Evolutionary conservation across 2,329 filamentous ascomycete species (phyloP).

Genomic region (Didymella exigua): DNA sequence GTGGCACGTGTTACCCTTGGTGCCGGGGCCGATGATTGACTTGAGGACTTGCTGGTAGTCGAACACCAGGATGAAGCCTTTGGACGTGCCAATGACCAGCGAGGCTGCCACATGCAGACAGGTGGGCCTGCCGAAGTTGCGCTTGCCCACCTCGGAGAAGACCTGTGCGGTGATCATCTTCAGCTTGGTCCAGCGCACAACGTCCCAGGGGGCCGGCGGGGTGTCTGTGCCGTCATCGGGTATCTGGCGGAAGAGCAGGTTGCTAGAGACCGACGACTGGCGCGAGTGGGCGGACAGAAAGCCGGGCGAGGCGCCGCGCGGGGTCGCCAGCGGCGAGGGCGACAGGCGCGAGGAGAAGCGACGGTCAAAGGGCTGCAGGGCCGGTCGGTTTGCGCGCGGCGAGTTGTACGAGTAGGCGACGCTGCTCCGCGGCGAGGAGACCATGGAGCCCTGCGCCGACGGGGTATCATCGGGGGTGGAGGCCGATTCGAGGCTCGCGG

Average conservation of each 20-base stretch:
- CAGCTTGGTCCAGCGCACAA: slow-evolving; percentile 93
- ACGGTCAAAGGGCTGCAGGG: slow-evolving; percentile 90
- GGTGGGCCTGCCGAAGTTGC: slow-evolving; percentile 90
- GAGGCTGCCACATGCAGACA: slow-evolving; percentile 86
- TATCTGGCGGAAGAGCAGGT: slow-evolving; percentile 63
- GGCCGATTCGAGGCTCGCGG: slow-evolving; percentile 70
- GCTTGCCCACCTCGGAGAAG: slow-evolving; percentile 89
- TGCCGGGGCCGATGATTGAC: slow-evolving; percentile 89
- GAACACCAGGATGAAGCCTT: slow-evolving; percentile 92
- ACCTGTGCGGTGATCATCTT: slow-evolving; percentile 86
- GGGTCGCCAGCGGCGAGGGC: slow-evolving; percentile 63
- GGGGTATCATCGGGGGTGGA: slow-evolving; percentile 85
- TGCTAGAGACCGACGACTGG: slow-evolving; percentile 77
- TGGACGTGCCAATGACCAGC: slow-evolving; percentile 90
- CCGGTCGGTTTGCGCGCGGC: slow-evolving; percentile 74
- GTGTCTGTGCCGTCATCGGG: slow-evolving; percentile 64
- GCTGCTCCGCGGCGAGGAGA: slow-evolving; percentile 73
- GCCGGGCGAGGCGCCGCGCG: slow-evolving; percentile 74
- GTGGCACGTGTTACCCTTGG: slow-evolving; percentile 68
- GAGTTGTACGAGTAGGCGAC: slow-evolving; percentile 72
- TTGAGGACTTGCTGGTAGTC: slow-evolving; percentile 97
- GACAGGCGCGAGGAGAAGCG: slow-evolving; percentile 89
- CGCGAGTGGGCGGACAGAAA: slow-evolving; percentile 79
- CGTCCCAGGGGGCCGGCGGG: slow-evolving; percentile 87
- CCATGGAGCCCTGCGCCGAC: slow-evolving; percentile 69